phyloP scores from a whole-genome alignment of 179 eudicot genomes.

The Dionaea muscipula region DNA sequence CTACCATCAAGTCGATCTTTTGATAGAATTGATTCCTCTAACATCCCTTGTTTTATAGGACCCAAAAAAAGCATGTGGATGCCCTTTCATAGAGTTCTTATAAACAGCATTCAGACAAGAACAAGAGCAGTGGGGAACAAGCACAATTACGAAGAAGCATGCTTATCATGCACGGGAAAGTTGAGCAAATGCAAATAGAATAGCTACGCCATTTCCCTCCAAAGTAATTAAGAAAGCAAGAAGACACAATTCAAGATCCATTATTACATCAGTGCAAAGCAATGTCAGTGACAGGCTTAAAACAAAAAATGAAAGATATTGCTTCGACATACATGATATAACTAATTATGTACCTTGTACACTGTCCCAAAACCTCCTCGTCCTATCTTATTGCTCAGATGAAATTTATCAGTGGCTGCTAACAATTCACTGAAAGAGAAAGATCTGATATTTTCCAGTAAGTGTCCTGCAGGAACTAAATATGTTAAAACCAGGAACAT shows the following conservation, averaged over 20 bases:
- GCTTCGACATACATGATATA: background rate
- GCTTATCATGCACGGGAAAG: too few relatives aligned
- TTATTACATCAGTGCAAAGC: background rate
- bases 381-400: conserved; percentile 50
- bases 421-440: conserved; percentile 54
- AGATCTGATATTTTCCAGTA: conserved; percentile 34
- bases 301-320: background rate
- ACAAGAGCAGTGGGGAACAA: too few relatives aligned
- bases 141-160: too few relatives aligned
- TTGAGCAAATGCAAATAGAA: too few relatives aligned
- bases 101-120: too few relatives aligned
- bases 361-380: conserved; percentile 80
- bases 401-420: conserved; percentile 51
- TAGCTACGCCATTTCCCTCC: background rate
- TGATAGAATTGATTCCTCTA: too few relatives aligned
- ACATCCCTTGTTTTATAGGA: too few relatives aligned
- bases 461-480: conserved; percentile 29
- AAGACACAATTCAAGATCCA: background rate
- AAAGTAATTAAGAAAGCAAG: background rate
- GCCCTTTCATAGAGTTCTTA: too few relatives aligned
- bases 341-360: conserved; percentile 40
- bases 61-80: too few relatives aligned
- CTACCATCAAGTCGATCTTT: too few relatives aligned
- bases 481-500: too few relatives aligned
- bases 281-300: background rate